Percentiles rank a stretch among this genome's conserved stretches.
phyloP scores from a whole-genome alignment of 2,329 filamentous ascomycete genomes.

The Periconia sp. region DNA sequence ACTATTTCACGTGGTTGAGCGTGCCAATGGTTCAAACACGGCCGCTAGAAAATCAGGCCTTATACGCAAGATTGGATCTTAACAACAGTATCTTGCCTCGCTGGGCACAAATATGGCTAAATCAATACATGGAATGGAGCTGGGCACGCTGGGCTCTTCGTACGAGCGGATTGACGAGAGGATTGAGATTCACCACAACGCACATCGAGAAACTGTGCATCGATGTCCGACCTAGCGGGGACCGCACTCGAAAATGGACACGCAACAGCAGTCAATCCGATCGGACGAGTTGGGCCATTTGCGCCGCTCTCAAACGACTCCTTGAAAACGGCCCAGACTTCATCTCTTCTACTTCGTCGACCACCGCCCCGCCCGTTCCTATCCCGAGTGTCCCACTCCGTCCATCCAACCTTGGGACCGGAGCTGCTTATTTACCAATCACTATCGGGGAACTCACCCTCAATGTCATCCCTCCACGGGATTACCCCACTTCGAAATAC shows the following conservation, averaged over 20 bases:
- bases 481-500: constrained; percentile 11
- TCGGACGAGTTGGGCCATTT: constrained; percentile 37
- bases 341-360: constrained; percentile 8
- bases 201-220: constrained; percentile 29
- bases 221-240: constrained; percentile 30
- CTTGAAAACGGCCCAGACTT: constrained; percentile 26
- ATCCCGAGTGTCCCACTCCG: background rate
- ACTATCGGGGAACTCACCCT: constrained; percentile 34
- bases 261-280: constrained; percentile 19
- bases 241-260: constrained; percentile 21
- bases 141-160: background rate
- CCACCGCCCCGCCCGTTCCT: background rate
- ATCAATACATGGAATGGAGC: constrained; percentile 9
- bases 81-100: constrained; percentile 10
- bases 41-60: too few relatives aligned
- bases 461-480: constrained; percentile 29
- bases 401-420: background rate
- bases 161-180: background rate
- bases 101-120: constrained; percentile 20
- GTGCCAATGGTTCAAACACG: constrained; percentile 30
- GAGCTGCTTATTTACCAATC: constrained; percentile 10
- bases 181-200: constrained; percentile 9
- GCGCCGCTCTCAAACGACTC: constrained; percentile 34
- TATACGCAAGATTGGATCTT: background rate
- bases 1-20: constrained; percentile 36